Base-by-base conservation (phyloP, 306 rosid species). In the Coriaria nepalensis region DNA sequence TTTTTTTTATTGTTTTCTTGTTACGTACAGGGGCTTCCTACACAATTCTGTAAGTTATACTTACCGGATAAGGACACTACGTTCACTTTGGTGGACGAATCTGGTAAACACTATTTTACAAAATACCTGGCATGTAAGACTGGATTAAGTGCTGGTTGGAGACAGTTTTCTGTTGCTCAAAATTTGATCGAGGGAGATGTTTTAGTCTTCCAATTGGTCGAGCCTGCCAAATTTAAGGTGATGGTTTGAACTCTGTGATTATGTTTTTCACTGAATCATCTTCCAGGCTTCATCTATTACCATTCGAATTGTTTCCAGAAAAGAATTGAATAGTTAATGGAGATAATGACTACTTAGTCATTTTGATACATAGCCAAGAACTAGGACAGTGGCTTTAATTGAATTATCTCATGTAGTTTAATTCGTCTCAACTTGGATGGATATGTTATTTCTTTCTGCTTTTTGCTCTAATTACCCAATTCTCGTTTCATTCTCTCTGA, bases 91-190 rank as follows among this genome's bases (percentile, higher is more conserved):
- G 95, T 80, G 72, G 90, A 88, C 66, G 93, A 88, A 64, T 63
- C 58, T 57, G 93, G 86, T 44, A 83, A 53, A 70, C 83, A 74
- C 40, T 74, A 60, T 61, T 72, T 63, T 10, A 61, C 63, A 29
- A 88, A 88, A 62, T 88, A 76, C 67, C 74, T 88, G 52, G 96
- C 96, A 6, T 75, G 55, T 60, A 88, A 81, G 72, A 74, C 88
- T 11, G 96, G 96, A 48, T 55, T 88, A 41, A 76, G 96, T 51
- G 78, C 96, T 66, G 96, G 96, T 44, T 88, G 96, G 94, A 83
- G 94, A 63, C 96, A 83, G 64, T 88, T 83, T 66, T 77, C 88
- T 56, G 93, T 66, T 55, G 73, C 72, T 11, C 93, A 88, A 71
- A 83, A 76, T 55, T 68, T 88, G 68, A 67, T 73, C 5, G 94